phyloP scores from a whole-genome alignment of 225 moss, liverwort and hornwort genomes.

The Ulota crispa region DNA sequence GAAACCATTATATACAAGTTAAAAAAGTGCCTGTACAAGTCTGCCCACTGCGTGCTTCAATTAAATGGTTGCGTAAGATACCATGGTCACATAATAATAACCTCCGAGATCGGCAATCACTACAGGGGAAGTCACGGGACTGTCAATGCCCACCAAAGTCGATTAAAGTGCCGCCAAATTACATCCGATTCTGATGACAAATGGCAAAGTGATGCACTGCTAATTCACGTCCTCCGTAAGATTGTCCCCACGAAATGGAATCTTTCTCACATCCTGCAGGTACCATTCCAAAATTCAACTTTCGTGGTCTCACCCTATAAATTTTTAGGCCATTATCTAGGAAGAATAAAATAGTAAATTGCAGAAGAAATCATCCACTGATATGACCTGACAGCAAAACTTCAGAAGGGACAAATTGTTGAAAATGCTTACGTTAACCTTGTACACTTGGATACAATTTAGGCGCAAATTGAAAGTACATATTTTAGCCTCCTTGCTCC shows the following conservation, averaged over 20 bases:
- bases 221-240: slow-evolving; percentile 3
- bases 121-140: slow-evolving; percentile 19
- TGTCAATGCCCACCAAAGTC: neutral
- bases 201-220: slow-evolving; percentile 3
- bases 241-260: slow-evolving; percentile 7
- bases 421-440: slow-evolving; percentile 27
- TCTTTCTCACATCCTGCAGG: slow-evolving; percentile 33
- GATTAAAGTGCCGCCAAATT: neutral
- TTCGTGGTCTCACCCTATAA: neutral
- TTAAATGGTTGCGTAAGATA: slow-evolving; percentile 4
- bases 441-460: slow-evolving; percentile 14
- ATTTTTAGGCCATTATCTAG: neutral
- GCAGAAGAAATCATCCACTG: neutral
- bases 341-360: neutral
- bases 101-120: slow-evolving; percentile 12
- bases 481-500: slow-evolving; percentile 81
- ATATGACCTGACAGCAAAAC: neutral
- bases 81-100: slow-evolving; percentile 19
- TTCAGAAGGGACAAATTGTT: neutral
- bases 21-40: slow-evolving; percentile 19
- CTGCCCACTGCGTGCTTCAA: slow-evolving; percentile 14
- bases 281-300: neutral
- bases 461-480: neutral
- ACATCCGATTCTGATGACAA: slow-evolving; percentile 8
- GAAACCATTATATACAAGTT: slow-evolving; percentile 1